phyloP scores from a whole-genome alignment of 768 basidiomycete species.

The Clavulina sp. region DNA sequence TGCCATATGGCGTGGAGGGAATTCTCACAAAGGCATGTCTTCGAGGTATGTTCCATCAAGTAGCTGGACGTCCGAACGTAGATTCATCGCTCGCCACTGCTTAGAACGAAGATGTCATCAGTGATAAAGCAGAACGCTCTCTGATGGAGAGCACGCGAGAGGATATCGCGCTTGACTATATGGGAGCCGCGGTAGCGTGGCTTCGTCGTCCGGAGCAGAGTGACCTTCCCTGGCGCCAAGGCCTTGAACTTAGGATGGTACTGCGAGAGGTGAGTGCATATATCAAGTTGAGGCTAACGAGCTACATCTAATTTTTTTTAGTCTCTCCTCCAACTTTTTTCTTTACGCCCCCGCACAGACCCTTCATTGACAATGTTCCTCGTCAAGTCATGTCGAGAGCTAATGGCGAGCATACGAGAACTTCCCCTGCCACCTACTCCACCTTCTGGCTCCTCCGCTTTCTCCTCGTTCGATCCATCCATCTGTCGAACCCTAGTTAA shows the following conservation, averaged over 20 bases:
- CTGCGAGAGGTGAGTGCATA: slow-evolving; percentile 14
- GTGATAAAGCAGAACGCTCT: slow-evolving; percentile 72
- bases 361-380: background rate
- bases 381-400: background rate
- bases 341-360: slow-evolving; percentile 4
- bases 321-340: slow-evolving; percentile 11
- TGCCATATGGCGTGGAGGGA: slow-evolving; percentile 74
- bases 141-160: slow-evolving; percentile 48
- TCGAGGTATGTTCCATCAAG: slow-evolving; percentile 42
- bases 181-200: slow-evolving; percentile 51
- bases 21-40: slow-evolving; percentile 50
- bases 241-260: slow-evolving; percentile 11
- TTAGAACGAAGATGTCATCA: slow-evolving; percentile 77
- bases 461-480: slow-evolving; percentile 14
- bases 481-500: slow-evolving; percentile 15
- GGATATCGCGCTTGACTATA: slow-evolving; percentile 30
- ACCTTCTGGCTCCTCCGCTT: slow-evolving; percentile 5
- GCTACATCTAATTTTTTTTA: slow-evolving; percentile 5
- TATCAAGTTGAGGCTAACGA: background rate
- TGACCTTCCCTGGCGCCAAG: slow-evolving; percentile 10
- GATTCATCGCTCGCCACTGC: background rate
- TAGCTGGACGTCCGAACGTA: slow-evolving; percentile 2
- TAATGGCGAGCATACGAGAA: slow-evolving; percentile 1
- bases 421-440: slow-evolving; percentile 3
- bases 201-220: slow-evolving; percentile 19